A percentile compares a stretch with the other conserved stretches of the same genome.
phyloP scores from a whole-genome alignment of 2,329 filamentous ascomycete species.

The Sarocladiaceae sp. region DNA sequence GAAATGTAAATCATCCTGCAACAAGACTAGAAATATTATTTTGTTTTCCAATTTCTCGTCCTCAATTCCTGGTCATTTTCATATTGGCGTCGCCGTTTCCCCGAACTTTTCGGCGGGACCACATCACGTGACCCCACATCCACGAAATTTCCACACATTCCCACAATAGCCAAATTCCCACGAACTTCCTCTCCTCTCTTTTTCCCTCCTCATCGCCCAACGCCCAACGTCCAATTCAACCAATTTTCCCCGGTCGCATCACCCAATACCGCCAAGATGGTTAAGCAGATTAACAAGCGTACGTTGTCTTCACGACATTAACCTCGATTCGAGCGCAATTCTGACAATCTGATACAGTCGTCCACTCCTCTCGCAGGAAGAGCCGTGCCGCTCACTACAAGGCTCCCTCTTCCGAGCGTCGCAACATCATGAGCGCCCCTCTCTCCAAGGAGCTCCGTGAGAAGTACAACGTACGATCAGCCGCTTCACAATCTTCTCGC shows the following conservation, averaged over 20 bases:
- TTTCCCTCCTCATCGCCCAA: constrained; percentile 12
- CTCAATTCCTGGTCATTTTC: too few relatives aligned
- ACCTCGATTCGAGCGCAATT: not conserved
- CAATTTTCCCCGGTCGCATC: constrained; percentile 19
- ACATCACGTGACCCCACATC: constrained; percentile 28
- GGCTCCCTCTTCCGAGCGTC: constrained; percentile 90
- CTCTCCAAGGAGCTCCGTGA: constrained; percentile 96
- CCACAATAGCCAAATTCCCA: constrained; percentile 9
- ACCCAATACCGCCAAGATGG: constrained; percentile 51
- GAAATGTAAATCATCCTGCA: too few relatives aligned
- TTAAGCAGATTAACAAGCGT: constrained; percentile 61
- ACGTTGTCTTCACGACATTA: constrained; percentile 23
- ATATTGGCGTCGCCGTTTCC: not conserved
- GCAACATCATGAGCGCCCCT: constrained; percentile 94
- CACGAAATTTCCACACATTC: constrained; percentile 25
- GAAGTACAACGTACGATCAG: constrained; percentile 89
- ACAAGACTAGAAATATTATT: too few relatives aligned
- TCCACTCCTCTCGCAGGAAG: constrained; percentile 88
- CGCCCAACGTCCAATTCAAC: constrained; percentile 24
- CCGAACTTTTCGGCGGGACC: too few relatives aligned
- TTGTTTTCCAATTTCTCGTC: not conserved
- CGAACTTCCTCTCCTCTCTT: not conserved
- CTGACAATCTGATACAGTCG: constrained; percentile 33
- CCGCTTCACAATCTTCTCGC: not conserved
- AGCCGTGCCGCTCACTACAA: constrained; percentile 98